Conservation (phyloP, 192 early-diverging fungal species). For the Linnemannia schmuckeri region DNA sequence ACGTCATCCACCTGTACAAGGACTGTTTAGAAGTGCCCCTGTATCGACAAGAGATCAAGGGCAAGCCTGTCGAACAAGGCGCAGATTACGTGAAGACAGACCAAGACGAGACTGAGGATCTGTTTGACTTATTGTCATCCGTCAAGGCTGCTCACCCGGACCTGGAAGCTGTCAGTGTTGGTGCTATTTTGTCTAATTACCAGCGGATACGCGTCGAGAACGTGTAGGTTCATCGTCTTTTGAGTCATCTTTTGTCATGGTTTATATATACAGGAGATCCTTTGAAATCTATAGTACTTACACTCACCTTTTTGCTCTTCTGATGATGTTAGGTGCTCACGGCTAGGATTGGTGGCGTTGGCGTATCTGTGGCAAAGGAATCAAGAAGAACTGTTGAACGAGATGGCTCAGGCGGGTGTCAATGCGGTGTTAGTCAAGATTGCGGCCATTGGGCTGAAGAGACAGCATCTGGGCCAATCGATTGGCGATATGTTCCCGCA, state of each 20-base stretch:
- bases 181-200: constrained; percentile 97
- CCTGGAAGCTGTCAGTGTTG: constrained; percentile 88
- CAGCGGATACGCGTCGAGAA: constrained; percentile 97
- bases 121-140: constrained; percentile 77
- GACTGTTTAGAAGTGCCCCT: constrained; percentile 91
- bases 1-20: constrained; percentile 84
- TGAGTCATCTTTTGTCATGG: background rate
- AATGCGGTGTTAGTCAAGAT: constrained; percentile 94
- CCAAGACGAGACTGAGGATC: constrained; percentile 96
- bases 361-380: constrained; percentile 93
- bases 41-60: constrained; percentile 81
- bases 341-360: constrained; percentile 86
- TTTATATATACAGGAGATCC: background rate
- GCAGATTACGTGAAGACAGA: constrained; percentile 76
- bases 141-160: constrained; percentile 83
- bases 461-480: constrained; percentile 81
- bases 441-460: constrained; percentile 85
- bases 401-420: constrained; percentile 86
- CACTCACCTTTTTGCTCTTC: background rate
- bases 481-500: constrained; percentile 83
- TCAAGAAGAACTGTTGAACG: constrained; percentile 83
- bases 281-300: background rate
- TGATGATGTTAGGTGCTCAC: constrained; percentile 71
- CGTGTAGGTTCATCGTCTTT: constrained; percentile 69
- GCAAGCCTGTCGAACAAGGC: constrained; percentile 72